A percentile compares a stretch with the other conserved stretches of the same genome.
These are phyloP conservation scores for Chaetomiaceae sp. DNA, from an alignment of 2,329 filamentous ascomycete species.

Conservation along the genomic window DNA sequence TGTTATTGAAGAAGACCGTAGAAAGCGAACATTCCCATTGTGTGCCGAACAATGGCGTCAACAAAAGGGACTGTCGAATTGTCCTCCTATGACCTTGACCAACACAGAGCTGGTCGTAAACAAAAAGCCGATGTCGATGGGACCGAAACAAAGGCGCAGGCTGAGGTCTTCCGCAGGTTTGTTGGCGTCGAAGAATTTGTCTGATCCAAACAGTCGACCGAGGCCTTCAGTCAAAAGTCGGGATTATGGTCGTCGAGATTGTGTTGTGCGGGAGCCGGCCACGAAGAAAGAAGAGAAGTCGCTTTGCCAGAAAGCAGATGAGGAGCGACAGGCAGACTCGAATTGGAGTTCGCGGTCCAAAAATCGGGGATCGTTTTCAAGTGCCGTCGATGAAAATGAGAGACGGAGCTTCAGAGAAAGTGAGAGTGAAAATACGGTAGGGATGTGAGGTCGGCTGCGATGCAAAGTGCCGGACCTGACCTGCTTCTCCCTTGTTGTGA, in stretches of 20 bases:
- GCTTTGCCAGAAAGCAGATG: slow-evolving; percentile 5
- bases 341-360: background rate
- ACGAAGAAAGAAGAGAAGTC: background rate
- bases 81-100: slow-evolving; percentile 2
- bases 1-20: slow-evolving; percentile 9
- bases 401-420: background rate
- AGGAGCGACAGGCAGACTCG: background rate
- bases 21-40: slow-evolving; percentile 18
- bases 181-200: background rate
- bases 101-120: background rate
- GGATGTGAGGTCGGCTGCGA: background rate
- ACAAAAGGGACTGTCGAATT: slow-evolving; percentile 2
- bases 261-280: background rate
- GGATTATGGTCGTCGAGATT: background rate
- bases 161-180: background rate
- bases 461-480: background rate
- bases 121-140: background rate
- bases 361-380: background rate
- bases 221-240: background rate
- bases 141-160: slow-evolving; percentile 5
- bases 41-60: slow-evolving; percentile 10
- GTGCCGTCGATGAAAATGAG: background rate
- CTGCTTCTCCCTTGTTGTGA: background rate
- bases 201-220: background rate
- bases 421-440: background rate